Evolutionary conservation across 2,329 filamentous ascomycete genomes (phyloP), one percentile per base, ranked within the genome.

Genomic region (Cadophora gregata): DNA sequence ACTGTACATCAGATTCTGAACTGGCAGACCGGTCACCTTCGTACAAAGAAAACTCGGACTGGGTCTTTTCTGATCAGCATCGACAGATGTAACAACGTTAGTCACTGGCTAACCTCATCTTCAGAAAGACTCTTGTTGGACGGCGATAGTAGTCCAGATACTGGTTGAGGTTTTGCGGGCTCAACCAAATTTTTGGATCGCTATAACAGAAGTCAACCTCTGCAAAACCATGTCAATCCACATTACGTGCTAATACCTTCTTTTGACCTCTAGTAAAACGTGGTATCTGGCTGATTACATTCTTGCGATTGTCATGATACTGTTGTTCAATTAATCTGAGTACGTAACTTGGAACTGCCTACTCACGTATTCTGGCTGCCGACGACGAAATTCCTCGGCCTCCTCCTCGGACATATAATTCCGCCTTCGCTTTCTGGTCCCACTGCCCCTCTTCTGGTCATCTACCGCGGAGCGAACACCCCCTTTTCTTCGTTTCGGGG

Each of bases 251-350:
- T 14, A 53, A 27, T 6, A 31, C 9, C 16, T 53, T 53, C 6
- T 53, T 53, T 16, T 53, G 50, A 31, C 50, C n/a, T 29, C 25
- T 25, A 10, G 50, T 53, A 24, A 53, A 53, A 7, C 50, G 50
- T 19, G 50, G 50, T 3, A 53, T 31, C 25, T 53, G 25, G 16
- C 50, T 53, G 25, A 31, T 31, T 25, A 53, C n/a, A 12, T 31
- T 53, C 12, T 16, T 19, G 4, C 9, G 12, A 12, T 31, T 27
- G 9, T 53, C 27, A 31, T 31, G 27, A 4, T 31, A 53, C 50
- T 53, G 27, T n/a, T 4, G 38, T 53, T 19, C 14, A 16, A 31
- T 31, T 8, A 53, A 16, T 31, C 25, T 53, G 8, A 53, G 2
- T 19, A 7, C 25, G n/a, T 53, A 12, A 1, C 14, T 19, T n/a